Conservation (phyloP, 257 asterid species). For the Pogostemon cablin region DNA sequence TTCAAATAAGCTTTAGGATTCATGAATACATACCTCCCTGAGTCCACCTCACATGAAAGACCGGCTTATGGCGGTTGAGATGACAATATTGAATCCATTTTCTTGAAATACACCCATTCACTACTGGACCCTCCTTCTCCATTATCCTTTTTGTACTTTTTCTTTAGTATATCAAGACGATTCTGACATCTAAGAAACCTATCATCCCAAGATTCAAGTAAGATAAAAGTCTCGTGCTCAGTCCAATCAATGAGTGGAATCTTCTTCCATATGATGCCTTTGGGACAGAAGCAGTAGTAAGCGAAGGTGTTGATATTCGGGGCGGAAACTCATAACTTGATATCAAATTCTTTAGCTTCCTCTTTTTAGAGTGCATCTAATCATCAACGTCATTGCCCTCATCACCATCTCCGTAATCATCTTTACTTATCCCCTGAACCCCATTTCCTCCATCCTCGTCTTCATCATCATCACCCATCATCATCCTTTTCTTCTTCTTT, state of each 20-base stretch:
- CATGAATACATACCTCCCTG: constrained; percentile 71
- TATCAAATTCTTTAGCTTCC: constrained; percentile 49
- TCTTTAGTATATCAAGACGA: constrained; percentile 87
- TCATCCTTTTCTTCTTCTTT: constrained; percentile 38
- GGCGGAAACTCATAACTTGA: constrained; percentile 91
- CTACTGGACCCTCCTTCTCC: constrained; percentile 35
- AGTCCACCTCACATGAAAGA: constrained; percentile 75
- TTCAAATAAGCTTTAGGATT: constrained; percentile 56
- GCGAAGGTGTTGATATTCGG: constrained; percentile 54
- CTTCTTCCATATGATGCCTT: constrained; percentile 75
- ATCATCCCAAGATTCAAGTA: constrained; percentile 87
- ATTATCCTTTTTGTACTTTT: constrained; percentile 78
- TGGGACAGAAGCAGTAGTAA: constrained; percentile 37
- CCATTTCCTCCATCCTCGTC: constrained; percentile 52
- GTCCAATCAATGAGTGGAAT: constrained; percentile 91
- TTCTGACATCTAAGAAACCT: constrained; percentile 80
- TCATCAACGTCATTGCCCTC: constrained; percentile 42
- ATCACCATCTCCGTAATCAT: constrained; percentile 40
- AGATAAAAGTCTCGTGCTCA: constrained; percentile 70
- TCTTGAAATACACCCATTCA: constrained; percentile 82
- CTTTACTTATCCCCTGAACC: constrained; percentile 45
- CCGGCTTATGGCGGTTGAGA: constrained; percentile 57
- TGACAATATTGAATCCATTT: constrained; percentile 66
- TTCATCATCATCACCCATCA: constrained; percentile 30
- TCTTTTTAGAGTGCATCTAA: constrained; percentile 48